phyloP scores from a whole-genome alignment of 2,329 filamentous ascomycete species.

The Trichoderma sp. region DNA sequence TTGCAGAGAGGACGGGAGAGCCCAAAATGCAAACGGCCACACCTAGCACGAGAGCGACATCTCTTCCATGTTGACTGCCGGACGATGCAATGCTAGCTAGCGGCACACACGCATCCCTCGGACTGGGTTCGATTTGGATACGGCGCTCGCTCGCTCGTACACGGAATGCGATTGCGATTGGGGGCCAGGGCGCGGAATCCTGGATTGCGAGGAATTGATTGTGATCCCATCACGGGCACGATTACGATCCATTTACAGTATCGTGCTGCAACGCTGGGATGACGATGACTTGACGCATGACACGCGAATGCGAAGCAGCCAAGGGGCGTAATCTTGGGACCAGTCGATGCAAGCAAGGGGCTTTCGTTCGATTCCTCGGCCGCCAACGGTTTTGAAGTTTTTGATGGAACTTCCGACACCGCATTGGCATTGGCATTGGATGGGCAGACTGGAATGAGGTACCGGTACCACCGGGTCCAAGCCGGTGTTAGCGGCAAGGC shows the following conservation, averaged over 20 bases:
- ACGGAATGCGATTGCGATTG: neutral
- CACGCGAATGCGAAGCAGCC: constrained; percentile 1
- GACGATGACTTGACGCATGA: neutral
- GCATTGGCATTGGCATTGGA: neutral
- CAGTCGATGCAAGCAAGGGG: neutral
- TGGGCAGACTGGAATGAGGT: constrained; percentile 15
- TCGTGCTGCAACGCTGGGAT: neutral
- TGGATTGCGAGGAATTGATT: neutral
- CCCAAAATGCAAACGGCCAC: neutral
- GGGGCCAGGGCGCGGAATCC: neutral
- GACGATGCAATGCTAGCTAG: neutral
- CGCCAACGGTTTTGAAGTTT: neutral
- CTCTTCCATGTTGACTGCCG: neutral
- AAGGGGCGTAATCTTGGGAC: neutral
- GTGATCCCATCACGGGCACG: neutral
- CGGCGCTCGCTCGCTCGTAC: neutral
- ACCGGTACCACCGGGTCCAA: constrained; percentile 16
- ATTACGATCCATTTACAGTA: neutral
- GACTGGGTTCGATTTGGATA: neutral
- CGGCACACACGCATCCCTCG: neutral
- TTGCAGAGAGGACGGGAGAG: neutral
- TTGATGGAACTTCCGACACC: constrained; percentile 1
- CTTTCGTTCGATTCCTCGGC: neutral
- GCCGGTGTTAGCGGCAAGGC: constrained; percentile 8
- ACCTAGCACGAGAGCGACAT: neutral